These are phyloP conservation scores for Ophiocordyceps camponoti-floridani DNA, from an alignment of 2,329 filamentous ascomycete species.

Conservation along the genomic window DNA sequence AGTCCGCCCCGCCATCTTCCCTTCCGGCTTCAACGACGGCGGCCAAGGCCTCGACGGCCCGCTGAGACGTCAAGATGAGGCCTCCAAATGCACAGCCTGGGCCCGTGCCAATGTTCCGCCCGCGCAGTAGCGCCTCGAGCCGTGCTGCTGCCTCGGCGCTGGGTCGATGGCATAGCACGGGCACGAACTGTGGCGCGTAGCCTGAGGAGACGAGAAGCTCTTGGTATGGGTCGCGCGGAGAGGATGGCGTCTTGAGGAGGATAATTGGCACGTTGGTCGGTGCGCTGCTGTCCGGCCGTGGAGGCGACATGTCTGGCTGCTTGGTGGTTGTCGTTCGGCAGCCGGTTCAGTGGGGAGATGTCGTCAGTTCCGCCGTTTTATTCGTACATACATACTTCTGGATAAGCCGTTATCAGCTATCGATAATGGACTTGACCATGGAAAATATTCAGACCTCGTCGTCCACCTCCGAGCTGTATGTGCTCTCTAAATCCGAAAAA, in stretches of 20 bases:
- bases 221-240: slow-evolving; percentile 53
- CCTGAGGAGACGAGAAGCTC: slow-evolving; percentile 36
- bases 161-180: slow-evolving; percentile 58
- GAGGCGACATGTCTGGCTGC: too few relatives aligned
- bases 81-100: slow-evolving; percentile 41
- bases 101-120: slow-evolving; percentile 19
- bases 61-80: slow-evolving; percentile 71
- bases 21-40: slow-evolving; percentile 33
- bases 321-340: too few relatives aligned
- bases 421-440: too few relatives aligned
- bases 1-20: slow-evolving; percentile 9
- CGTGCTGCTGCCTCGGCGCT: slow-evolving; percentile 36
- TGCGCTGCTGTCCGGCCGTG: not conserved
- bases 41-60: slow-evolving; percentile 64
- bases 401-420: too few relatives aligned
- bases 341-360: too few relatives aligned
- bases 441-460: too few relatives aligned
- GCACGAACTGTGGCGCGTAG: slow-evolving; percentile 54
- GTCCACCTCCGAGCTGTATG: too few relatives aligned
- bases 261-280: slow-evolving; percentile 31
- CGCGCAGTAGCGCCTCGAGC: slow-evolving; percentile 31
- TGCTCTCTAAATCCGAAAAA: too few relatives aligned
- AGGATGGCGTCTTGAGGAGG: slow-evolving; percentile 62
- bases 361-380: too few relatives aligned
- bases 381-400: too few relatives aligned